phyloP scores from a whole-genome alignment of 2,329 filamentous ascomycete species.

The Trichoderma sp. region DNA sequence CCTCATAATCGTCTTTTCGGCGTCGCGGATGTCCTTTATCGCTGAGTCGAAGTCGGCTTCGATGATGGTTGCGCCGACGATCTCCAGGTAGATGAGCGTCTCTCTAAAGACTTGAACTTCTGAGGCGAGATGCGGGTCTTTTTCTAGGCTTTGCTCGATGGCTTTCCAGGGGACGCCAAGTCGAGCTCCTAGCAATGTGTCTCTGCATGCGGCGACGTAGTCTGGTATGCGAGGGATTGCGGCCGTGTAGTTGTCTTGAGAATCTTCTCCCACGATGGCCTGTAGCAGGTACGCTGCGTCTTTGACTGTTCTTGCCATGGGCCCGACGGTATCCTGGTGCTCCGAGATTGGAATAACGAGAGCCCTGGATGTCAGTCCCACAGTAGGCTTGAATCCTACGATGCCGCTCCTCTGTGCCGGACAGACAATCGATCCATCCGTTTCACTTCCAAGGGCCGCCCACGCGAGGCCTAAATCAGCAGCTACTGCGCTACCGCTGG shows the following conservation, averaged over 20 bases:
- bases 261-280: slow-evolving; percentile 62
- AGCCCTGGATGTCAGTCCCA: slow-evolving; percentile 62
- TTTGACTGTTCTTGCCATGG: slow-evolving; percentile 61
- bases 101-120: slow-evolving; percentile 53
- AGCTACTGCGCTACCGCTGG: slow-evolving; percentile 61
- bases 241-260: slow-evolving; percentile 60
- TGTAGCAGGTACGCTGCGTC: slow-evolving; percentile 64
- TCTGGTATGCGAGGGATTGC: slow-evolving; percentile 49
- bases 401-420: slow-evolving; percentile 57
- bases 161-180: slow-evolving; percentile 65
- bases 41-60: slow-evolving; percentile 46
- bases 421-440: slow-evolving; percentile 56
- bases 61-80: slow-evolving; percentile 61
- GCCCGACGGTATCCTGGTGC: slow-evolving; percentile 64
- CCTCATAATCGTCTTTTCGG: slow-evolving; percentile 46
- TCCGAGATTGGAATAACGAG: slow-evolving; percentile 65
- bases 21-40: neutral
- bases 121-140: slow-evolving; percentile 22
- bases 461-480: slow-evolving; percentile 60
- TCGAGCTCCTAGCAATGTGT: slow-evolving; percentile 55
- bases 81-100: slow-evolving; percentile 51
- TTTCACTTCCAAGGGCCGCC: slow-evolving; percentile 61
- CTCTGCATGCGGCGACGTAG: slow-evolving; percentile 60
- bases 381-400: slow-evolving; percentile 68
- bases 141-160: slow-evolving; percentile 39